Percentiles rank a stretch among this genome's conserved stretches.
Evolutionary conservation across 2,329 filamentous ascomycete species (phyloP).

Genomic region (Sclerotiophoma versabilis): DNA sequence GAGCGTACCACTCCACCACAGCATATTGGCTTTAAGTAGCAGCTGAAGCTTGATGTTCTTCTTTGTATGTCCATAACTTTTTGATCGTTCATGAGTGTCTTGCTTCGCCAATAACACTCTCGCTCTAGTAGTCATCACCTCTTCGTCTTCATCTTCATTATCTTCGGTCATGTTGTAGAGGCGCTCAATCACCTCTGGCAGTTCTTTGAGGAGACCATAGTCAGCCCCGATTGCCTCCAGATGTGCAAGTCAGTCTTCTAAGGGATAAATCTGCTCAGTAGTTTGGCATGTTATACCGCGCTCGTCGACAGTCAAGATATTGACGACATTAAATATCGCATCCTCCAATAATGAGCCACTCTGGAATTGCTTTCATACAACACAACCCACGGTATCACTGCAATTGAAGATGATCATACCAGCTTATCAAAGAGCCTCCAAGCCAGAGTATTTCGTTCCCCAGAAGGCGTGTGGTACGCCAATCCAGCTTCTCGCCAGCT

Average conservation of each 20-base stretch:
- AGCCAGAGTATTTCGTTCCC: not conserved
- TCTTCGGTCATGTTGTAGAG: no score
- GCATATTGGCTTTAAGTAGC: no score
- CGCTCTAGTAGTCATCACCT: no score
- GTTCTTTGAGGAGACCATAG: no score
- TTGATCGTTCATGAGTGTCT: no score
- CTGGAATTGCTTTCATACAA: not conserved
- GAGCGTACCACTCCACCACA: no score
- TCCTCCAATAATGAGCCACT: not conserved
- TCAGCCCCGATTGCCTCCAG: no score
- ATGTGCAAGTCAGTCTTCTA: not conserved
- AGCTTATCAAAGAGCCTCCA: not conserved
- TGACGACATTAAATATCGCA: not conserved
- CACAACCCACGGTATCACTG: not conserved
- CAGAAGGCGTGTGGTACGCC: slow-evolving; percentile 12
- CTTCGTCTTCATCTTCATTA: no score
- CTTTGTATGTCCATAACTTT: no score
- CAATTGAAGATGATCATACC: not conserved
- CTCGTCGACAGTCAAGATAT: not conserved
- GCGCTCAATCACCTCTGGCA: no score
- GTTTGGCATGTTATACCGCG: not conserved
- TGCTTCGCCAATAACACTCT: no score
- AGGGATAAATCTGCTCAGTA: not conserved
- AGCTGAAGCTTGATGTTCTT: no score
- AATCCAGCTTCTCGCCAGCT: slow-evolving; percentile 55